Evolutionary conservation across 2,329 filamentous ascomycete species (phyloP), one percentile per base, ranked within the genome.

Genomic region (Epichloe baconii): DNA sequence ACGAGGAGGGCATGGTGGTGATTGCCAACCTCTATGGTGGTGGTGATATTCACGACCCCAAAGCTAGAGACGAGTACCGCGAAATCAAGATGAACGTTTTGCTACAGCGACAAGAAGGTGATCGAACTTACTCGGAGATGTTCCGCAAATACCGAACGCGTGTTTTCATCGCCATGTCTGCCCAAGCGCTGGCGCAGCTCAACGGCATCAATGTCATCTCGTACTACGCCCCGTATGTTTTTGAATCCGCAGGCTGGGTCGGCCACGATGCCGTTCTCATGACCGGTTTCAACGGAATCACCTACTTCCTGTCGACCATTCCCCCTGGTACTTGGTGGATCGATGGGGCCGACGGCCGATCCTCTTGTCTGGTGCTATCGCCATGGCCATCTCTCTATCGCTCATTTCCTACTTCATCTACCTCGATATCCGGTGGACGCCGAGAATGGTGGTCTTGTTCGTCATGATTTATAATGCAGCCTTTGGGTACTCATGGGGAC

Each of bases 131-230:
- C 67, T 60, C 68, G 40, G 93, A 97, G 55, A 98, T 98, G 93
- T 98, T 97, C 75, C 84, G 79, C 62, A 82, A 88, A 55, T 97
- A 97, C 73, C 80, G 78, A 64, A 93, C 86, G 61, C 88, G 93
- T 49, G 91, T 97, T 57, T 88, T 97, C 63, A 97, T 97, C 65
- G 93, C 93, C 69, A 97, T 97, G 93, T 97, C 91, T 36, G 93
- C 93, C 4, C 93, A 97, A 68, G 89, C 84, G 5, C 80, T 98
- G 57, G 93, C 93, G 31, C 93, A 98, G 69, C 80, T 98, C 50
- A 97, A 97, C 71, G 93, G 93, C 57, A 98, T 98, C 73, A 98
- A 98, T 69, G 93, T 98, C 65, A 98, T 98, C 56, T 97, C 91
- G 1, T 98, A 97, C 75, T 98, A 98, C 64, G 93, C 93, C 1